Base-by-base conservation (phyloP, 2,329 filamentous ascomycete genomes). In the Penicillium sp. region DNA sequence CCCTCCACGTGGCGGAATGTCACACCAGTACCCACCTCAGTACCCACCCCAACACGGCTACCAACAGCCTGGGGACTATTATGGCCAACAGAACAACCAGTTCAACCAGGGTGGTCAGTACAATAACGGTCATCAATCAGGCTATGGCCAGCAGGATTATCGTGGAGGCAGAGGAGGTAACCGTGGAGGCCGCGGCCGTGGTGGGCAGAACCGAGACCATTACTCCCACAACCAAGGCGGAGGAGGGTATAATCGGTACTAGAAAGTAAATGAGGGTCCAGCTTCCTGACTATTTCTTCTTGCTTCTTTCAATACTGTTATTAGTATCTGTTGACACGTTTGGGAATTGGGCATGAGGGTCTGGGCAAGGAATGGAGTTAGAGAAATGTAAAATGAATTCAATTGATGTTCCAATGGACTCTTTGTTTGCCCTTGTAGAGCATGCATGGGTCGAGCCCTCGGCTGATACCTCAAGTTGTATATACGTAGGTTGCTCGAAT, bases 241-340 rank as follows among this genome's bases (percentile, higher is more conserved):
- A 53, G 73, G 74, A 60, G 73, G 75, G 55, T 76, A 77, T 62
- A 72, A 73, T 33, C 70, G 75, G 27, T 77, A 77, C 62, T 73
- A 68, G 53, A 31, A 31, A 36, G 44, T 47, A 29, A 52, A 57
- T 58, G 41, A 38, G 27, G 39, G 38, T 43, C 33, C 43, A 23
- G 23, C 15, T 45, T 49, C 35, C 44, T 43, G 38, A 25, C 15
- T 48, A 42, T 54, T 52, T 38, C 23, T 50, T 49, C 17, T 42
- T 48, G 19, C 35, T 43, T 35, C 29, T 58, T 36, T 25, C 31
- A 50, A 48, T 55, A 44, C 23, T 31, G 48, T 7, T 52, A 27
- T 38, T 31, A 39, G 29, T 57, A 61, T 54, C 23, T 53, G 13
- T 38, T 57, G 43, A 39, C 19, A 43, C 41, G 19, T 45, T 41